phyloP scores from a whole-genome alignment of 2,329 filamentous ascomycete species.

The Xylaria sp. region DNA sequence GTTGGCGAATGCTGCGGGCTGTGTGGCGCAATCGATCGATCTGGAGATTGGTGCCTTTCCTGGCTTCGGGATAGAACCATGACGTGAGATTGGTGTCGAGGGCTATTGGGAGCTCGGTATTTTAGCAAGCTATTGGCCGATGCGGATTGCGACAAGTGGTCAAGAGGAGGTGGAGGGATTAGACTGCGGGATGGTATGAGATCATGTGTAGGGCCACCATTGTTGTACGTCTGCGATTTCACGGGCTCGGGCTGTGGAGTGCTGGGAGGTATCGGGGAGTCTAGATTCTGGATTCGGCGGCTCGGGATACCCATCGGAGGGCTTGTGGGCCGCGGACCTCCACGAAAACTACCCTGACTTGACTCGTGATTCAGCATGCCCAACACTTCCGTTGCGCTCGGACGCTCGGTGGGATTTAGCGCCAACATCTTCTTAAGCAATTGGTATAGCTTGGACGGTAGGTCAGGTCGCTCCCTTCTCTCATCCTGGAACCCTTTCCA shows the following conservation, averaged over 20 bases:
- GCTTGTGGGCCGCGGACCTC: constrained; percentile 49
- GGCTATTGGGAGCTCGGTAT: constrained; percentile 45
- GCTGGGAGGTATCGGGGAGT: constrained; percentile 61
- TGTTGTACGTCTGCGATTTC: constrained; percentile 39
- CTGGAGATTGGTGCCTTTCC: constrained; percentile 51
- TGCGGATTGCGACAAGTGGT: constrained; percentile 45
- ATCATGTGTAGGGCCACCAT: constrained; percentile 34
- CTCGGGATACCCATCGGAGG: constrained; percentile 55
- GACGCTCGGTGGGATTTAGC: constrained; percentile 78
- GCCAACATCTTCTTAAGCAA: constrained; percentile 84
- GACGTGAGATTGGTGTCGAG: constrained; percentile 48
- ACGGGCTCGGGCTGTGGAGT: constrained; percentile 59
- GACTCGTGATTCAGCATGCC: constrained; percentile 77
- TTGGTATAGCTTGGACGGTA: constrained; percentile 86
- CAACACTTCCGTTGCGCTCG: constrained; percentile 87
- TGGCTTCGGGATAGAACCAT: constrained; percentile 56
- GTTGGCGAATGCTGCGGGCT: constrained; percentile 38
- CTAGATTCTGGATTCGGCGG: constrained; percentile 64
- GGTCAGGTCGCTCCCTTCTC: constrained; percentile 77
- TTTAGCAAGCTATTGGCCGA: constrained; percentile 48
- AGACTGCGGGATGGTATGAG: constrained; percentile 46
- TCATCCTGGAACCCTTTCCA: constrained; percentile 91
- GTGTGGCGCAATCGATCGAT: constrained; percentile 40
- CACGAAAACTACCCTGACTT: constrained; percentile 55
- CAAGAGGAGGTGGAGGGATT: constrained; percentile 38